Conservation (phyloP, 2,329 filamentous ascomycete species). For the Neodidymelliopsis sp. region DNA sequence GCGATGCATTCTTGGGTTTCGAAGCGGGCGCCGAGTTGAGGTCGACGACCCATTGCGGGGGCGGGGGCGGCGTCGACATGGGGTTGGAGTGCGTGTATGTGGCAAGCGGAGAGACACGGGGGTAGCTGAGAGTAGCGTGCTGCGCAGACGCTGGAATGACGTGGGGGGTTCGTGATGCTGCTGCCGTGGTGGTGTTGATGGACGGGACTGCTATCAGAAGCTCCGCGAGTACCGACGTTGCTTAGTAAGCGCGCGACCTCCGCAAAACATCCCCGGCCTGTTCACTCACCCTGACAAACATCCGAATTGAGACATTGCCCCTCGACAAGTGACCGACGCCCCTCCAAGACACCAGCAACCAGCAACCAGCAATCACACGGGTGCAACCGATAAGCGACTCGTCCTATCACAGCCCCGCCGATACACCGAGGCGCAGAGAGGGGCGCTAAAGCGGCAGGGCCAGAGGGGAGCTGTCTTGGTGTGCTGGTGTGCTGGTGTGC, state of each 20-base stretch:
- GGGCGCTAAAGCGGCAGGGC: constrained; percentile 37
- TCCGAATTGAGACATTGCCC: constrained; percentile 3
- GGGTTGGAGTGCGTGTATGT: neutral
- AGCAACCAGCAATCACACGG: neutral
- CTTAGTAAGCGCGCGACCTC: no score
- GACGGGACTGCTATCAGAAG: no score
- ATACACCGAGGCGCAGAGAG: constrained; percentile 23
- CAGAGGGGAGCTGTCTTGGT: constrained; percentile 30
- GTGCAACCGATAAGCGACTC: constrained; percentile 13
- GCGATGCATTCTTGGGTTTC: constrained; percentile 70
- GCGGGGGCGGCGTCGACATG: constrained; percentile 50
- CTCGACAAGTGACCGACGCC: neutral
- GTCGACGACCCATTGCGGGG: constrained; percentile 83
- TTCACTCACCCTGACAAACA: constrained; percentile 14
- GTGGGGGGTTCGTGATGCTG: neutral
- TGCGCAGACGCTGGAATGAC: constrained; percentile 15
- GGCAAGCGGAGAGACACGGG: constrained; percentile 5
- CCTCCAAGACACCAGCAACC: constrained; percentile 7
- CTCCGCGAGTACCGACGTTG: no score
- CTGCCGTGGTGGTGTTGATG: constrained; percentile 2
- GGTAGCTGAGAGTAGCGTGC: constrained; percentile 13
- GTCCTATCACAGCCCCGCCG: constrained; percentile 25
- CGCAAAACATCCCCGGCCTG: constrained; percentile 18
- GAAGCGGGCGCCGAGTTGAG: constrained; percentile 73
- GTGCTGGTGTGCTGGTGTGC: no score